A percentile compares a stretch with the other conserved stretches of the same genome.
phyloP scores from a whole-genome alignment of 306 rosid genomes.

The Citrullus amarus region DNA sequence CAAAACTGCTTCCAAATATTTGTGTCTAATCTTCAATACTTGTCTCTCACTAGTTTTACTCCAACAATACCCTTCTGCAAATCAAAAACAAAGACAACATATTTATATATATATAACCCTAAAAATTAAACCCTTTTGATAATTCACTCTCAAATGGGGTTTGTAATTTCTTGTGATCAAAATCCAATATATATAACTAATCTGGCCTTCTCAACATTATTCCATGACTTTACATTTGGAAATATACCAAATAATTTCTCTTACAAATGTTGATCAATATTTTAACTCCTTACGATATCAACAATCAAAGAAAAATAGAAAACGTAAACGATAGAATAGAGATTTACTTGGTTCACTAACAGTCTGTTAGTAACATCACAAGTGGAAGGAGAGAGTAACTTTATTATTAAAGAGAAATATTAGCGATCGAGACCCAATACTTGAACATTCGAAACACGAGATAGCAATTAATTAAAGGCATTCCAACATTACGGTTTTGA shows the following conservation, averaged over 20 bases:
- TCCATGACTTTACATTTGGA: not conserved
- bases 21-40: conserved; percentile 67
- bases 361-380: too few relatives aligned
- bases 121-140: not conserved
- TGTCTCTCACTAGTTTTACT: conserved; percentile 95
- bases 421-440: too few relatives aligned
- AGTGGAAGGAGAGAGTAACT: too few relatives aligned
- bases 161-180: not conserved
- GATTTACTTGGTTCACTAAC: too few relatives aligned
- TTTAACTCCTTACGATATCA: too few relatives aligned
- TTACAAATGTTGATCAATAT: not conserved
- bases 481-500: not conserved
- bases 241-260: not conserved
- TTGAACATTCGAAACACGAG: too few relatives aligned
- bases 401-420: too few relatives aligned
- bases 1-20: conserved; percentile 79
- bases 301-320: too few relatives aligned
- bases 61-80: conserved; percentile 92
- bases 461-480: too few relatives aligned
- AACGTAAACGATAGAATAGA: too few relatives aligned
- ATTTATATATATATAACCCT: too few relatives aligned
- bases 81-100: too few relatives aligned
- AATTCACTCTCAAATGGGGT: not conserved
- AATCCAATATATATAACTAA: not conserved
- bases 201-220: not conserved